Evolutionary conservation across 768 basidiomycete species (phyloP).

Genomic region (Calocybe indica): DNA sequence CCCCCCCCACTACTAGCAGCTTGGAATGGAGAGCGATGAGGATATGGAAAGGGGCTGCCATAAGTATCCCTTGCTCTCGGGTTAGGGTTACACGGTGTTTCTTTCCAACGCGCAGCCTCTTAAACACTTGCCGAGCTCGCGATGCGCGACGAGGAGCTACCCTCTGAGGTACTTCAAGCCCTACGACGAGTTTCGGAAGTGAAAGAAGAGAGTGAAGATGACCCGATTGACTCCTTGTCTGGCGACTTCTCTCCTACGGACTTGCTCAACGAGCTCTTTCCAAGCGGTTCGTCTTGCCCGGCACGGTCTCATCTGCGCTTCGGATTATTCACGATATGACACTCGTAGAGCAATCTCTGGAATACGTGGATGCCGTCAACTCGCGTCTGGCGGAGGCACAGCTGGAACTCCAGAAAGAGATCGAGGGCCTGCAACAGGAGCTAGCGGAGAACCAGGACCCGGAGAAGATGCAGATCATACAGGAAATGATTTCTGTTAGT

Average conservation of each 20-base stretch:
- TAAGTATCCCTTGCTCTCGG: too few species aligned
- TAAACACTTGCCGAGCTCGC: not conserved
- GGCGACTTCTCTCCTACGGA: constrained; percentile 51
- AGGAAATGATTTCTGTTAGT: constrained; percentile 92
- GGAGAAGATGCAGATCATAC: constrained; percentile 84
- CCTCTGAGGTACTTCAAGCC: constrained; percentile 60
- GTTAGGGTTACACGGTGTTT: too few species aligned
- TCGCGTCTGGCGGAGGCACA: constrained; percentile 65
- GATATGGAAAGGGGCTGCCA: too few species aligned
- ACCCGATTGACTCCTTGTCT: constrained; percentile 54
- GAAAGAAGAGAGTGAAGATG: constrained; percentile 34
- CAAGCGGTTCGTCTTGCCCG: constrained; percentile 51
- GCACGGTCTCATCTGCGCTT: too few species aligned
- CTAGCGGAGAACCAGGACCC: constrained; percentile 78
- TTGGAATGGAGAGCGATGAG: too few species aligned
- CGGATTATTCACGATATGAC: too few species aligned
- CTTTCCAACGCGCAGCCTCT: too few species aligned
- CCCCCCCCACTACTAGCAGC: too few species aligned
- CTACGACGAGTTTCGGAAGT: constrained; percentile 68
- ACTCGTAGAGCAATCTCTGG: constrained; percentile 65
- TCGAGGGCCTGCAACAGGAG: constrained; percentile 60
- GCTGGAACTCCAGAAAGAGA: constrained; percentile 62
- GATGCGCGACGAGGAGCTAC: constrained; percentile 46
- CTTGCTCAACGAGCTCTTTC: constrained; percentile 68
- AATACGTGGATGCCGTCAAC: constrained; percentile 67